These are phyloP conservation scores for Solanum piurae DNA, from an alignment of 257 asterid genomes.

Conservation along the genomic window DNA sequence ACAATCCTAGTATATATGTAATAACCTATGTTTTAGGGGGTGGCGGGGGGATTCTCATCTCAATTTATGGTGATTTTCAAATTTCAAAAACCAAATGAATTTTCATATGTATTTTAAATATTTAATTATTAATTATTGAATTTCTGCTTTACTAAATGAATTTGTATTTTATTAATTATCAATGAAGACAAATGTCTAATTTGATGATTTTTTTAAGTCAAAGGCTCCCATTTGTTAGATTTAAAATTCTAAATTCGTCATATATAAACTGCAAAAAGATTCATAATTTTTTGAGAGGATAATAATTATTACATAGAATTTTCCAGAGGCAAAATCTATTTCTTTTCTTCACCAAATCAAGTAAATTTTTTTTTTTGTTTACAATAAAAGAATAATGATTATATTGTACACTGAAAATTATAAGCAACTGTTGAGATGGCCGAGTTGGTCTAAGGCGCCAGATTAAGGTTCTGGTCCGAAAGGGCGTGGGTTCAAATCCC, in stretches of 20 bases:
- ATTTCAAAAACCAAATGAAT: background rate
- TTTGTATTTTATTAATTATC: background rate
- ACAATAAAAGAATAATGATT: no score
- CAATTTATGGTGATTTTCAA: background rate
- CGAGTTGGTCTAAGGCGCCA: constrained; percentile 99
- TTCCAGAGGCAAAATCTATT: no score
- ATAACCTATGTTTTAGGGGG: no score
- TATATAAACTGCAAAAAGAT: background rate
- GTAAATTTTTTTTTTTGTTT: no score
- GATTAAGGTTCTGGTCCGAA: constrained; percentile 99
- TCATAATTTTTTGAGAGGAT: background rate
- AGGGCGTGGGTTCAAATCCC: constrained; percentile 99
- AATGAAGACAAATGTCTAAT: background rate
- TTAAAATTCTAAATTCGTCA: no score
- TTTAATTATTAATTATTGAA: no score
- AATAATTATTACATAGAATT: background rate
- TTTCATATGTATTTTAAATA: no score
- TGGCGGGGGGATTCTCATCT: no score
- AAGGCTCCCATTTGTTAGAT: background rate
- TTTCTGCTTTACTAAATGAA: background rate
- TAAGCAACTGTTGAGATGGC: constrained; percentile 66
- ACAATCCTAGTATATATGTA: background rate
- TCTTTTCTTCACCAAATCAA: background rate
- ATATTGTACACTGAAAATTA: no score
- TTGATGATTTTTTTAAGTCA: background rate